Conservation (phyloP, 441 rosid genomes). For the Raphanus hybrid region DNA sequence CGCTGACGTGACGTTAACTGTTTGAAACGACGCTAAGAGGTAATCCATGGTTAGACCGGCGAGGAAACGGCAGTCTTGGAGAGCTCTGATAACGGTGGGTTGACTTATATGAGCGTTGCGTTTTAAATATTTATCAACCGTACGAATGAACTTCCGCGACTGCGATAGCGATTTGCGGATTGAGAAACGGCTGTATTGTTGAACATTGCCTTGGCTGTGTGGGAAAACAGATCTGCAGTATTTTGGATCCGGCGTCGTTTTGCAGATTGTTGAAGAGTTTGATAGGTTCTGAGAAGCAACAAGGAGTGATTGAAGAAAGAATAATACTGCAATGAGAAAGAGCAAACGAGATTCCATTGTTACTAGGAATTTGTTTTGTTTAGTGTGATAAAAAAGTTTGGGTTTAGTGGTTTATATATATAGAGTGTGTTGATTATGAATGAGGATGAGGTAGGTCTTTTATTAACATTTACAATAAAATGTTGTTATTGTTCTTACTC, state of each 20-base stretch:
- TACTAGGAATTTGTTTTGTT: not conserved
- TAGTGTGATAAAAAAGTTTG: conserved; percentile 17
- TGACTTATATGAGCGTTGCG: conserved; percentile 45
- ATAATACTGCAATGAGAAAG: not conserved
- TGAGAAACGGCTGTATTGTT: conserved; percentile 55
- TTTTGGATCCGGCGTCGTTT: conserved; percentile 62
- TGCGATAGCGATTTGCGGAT: conserved; percentile 62
- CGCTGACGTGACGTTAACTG: conserved; percentile 46
- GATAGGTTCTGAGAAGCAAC: conserved; percentile 37
- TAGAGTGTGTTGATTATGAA: conserved; percentile 27
- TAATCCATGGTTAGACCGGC: conserved; percentile 63
- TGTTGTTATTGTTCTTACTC: not conserved
- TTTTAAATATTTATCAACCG: conserved; percentile 50
- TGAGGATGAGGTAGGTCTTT: conserved; percentile 33
- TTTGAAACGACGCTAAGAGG: conserved; percentile 48
- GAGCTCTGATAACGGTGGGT: conserved; percentile 53
- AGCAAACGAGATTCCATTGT: conserved; percentile 15
- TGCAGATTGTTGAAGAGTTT: conserved; percentile 52
- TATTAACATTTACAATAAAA: not conserved
- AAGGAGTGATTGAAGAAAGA: conserved; percentile 18
- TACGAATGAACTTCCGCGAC: conserved; percentile 54
- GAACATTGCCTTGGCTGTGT: conserved; percentile 47
- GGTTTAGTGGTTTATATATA: conserved; percentile 30
- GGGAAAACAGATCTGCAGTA: conserved; percentile 67
- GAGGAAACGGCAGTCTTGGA: conserved; percentile 70